Percentiles rank a stretch among this genome's conserved stretches.
phyloP scores from a whole-genome alignment of 2,329 filamentous ascomycete genomes.

The Aureobasidium musti region DNA sequence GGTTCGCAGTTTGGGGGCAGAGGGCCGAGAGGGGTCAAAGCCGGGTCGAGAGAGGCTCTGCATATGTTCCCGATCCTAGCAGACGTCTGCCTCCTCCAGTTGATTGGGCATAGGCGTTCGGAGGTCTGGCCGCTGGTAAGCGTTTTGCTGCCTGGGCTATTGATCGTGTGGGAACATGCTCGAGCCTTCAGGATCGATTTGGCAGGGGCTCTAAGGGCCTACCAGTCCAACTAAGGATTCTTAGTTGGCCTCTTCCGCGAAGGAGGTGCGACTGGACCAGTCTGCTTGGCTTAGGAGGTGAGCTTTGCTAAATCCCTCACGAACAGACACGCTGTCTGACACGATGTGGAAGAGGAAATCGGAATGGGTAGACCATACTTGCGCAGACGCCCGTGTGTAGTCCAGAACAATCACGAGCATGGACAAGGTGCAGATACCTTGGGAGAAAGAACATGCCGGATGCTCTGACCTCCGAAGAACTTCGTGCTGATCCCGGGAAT shows the following conservation, averaged over 20 bases:
- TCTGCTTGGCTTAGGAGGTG: background rate
- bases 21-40: background rate
- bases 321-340: background rate
- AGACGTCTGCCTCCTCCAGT: conserved; percentile 19
- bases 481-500: conserved; percentile 5
- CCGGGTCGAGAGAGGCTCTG: background rate
- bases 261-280: background rate
- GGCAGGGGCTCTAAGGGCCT: background rate
- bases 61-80: background rate
- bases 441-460: background rate
- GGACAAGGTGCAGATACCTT: background rate
- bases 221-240: background rate
- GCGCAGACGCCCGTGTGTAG: background rate
- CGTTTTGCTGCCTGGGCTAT: background rate
- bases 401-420: too few species aligned
- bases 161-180: background rate
- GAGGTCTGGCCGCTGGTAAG: background rate
- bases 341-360: background rate
- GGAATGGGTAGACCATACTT: background rate
- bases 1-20: conserved; percentile 29
- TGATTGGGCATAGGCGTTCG: background rate
- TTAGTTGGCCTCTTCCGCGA: background rate
- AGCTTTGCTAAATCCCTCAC: background rate
- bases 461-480: conserved; percentile 11
- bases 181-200: too few species aligned